These are phyloP conservation scores for Adansonia rubrostipa DNA, from an alignment of 441 rosid genomes.

Conservation along the genomic window DNA sequence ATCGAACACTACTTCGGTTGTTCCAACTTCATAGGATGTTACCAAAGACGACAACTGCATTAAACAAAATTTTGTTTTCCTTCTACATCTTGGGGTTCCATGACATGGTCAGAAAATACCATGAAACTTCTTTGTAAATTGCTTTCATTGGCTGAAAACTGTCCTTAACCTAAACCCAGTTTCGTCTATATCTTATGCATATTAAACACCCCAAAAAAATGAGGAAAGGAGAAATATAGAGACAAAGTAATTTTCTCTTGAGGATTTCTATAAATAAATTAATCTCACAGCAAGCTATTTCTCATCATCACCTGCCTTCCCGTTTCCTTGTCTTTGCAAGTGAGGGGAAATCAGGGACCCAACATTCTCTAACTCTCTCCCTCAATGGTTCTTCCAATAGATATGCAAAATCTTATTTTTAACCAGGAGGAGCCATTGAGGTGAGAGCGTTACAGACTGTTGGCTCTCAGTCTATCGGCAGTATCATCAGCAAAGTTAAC, in stretches of 20 bases:
- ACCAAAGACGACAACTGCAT: conserved; percentile 7
- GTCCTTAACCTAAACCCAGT: not conserved
- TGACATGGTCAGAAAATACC: conserved; percentile 12
- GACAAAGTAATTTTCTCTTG: not conserved
- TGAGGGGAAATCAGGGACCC: conserved; percentile 21
- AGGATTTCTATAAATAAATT: not conserved
- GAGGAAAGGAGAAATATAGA: not conserved
- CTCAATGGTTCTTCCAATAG: conserved; percentile 37
- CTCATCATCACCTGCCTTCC: not conserved
- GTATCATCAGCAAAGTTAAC: not conserved
- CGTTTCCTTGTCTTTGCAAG: not conserved
- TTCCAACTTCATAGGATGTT: conserved; percentile 23
- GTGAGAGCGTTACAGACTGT: conserved; percentile 29
- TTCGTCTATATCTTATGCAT: not conserved
- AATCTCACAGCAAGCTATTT: not conserved
- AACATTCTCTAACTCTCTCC: conserved; percentile 48
- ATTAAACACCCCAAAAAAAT: not conserved
- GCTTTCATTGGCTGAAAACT: not conserved
- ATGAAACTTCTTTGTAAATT: conserved; percentile 17
- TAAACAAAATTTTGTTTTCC: not conserved
- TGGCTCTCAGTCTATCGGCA: conserved; percentile 20
- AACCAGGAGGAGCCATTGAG: conserved; percentile 28
- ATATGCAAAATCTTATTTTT: not conserved
- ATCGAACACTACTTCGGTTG: not conserved
- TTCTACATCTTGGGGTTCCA: not conserved